Percentiles rank a stretch among this genome's conserved stretches.
Conservation (phyloP, 1,284 basidiomycete species). For the Macrocystidia cucumis region DNA sequence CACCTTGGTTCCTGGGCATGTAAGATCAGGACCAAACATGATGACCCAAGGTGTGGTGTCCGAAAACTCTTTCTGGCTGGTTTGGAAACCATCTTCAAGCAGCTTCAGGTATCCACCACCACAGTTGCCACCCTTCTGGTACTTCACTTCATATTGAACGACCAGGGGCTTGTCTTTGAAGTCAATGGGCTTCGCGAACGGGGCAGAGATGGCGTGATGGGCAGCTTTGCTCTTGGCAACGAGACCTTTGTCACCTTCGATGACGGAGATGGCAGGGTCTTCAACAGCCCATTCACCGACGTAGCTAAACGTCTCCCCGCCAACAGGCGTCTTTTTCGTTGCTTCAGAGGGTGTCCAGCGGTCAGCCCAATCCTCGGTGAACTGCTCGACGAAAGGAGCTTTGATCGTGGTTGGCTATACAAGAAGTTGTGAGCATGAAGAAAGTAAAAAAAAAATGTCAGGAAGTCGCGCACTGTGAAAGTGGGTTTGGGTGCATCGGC, state of each 20-base stretch:
- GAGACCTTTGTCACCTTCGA: conserved; percentile 83
- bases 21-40: conserved; percentile 92
- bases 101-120: conserved; percentile 99
- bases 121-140: conserved; percentile 98
- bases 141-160: conserved; percentile 98
- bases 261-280: conserved; percentile 67
- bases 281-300: conserved; percentile 98
- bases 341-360: conserved; percentile 97
- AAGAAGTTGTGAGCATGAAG: conserved; percentile 9
- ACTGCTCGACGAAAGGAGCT: conserved; percentile 97
- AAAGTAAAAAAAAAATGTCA: conserved; percentile 9
- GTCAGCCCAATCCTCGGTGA: conserved; percentile 83
- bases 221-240: conserved; percentile 91
- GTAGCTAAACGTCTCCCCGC: conserved; percentile 92
- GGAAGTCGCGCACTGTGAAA: conserved; percentile 49
- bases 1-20: conserved; percentile 82
- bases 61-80: conserved; percentile 88
- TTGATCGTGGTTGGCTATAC: conserved; percentile 72
- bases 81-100: conserved; percentile 88
- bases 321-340: conserved; percentile 93
- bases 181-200: conserved; percentile 75
- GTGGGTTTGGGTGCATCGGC: conserved; percentile 50
- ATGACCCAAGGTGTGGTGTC: conserved; percentile 98
- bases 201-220: conserved; percentile 96
- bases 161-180: conserved; percentile 88